Evolutionary conservation across 495 filamentous ascomycete species (phyloP).

Genomic region (Penicillium waksmanii): DNA sequence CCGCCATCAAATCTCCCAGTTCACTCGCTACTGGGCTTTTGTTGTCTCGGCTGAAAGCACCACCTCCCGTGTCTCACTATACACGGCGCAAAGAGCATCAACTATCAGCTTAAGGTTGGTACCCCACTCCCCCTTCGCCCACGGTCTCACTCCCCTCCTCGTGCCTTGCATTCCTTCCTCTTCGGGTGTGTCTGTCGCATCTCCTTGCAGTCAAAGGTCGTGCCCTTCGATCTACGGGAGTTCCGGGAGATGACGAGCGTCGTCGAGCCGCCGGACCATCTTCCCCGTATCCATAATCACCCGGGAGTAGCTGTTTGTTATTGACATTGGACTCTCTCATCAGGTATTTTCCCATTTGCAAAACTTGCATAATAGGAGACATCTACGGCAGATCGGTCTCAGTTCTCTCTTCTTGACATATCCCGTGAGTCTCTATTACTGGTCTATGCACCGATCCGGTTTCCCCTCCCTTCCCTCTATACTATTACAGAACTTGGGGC

Average conservation of each 20-base stretch:
- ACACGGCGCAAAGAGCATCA: conserved; percentile 10
- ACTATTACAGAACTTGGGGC: not conserved
- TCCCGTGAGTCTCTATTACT: conserved; percentile 35
- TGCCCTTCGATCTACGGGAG: conserved; percentile 25
- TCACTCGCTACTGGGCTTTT: conserved; percentile 6
- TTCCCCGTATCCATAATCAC: conserved; percentile 27
- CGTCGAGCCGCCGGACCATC: conserved; percentile 23
- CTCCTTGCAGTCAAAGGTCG: conserved; percentile 46
- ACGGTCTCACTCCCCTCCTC: conserved; percentile 40
- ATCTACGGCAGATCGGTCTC: conserved; percentile 33
- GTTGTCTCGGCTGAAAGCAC: conserved; percentile 43
- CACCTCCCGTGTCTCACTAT: conserved; percentile 9
- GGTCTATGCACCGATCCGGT: conserved; percentile 41
- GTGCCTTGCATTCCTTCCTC: conserved; percentile 48
- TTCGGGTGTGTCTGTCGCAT: conserved; percentile 33
- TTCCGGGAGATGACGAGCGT: conserved; percentile 38
- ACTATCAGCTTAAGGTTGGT: conserved; percentile 37
- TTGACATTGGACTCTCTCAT: conserved; percentile 38
- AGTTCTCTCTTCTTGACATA: conserved; percentile 30
- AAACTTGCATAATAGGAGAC: conserved; percentile 42
- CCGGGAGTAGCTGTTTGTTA: conserved; percentile 38
- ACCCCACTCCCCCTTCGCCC: conserved; percentile 27
- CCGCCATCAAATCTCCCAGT: conserved; percentile 3
- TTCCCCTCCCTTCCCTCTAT: conserved; percentile 16
- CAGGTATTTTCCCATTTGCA: conserved; percentile 25